Base-by-base conservation (phyloP, 257 asterid species). In the Misopates orontium region DNA sequence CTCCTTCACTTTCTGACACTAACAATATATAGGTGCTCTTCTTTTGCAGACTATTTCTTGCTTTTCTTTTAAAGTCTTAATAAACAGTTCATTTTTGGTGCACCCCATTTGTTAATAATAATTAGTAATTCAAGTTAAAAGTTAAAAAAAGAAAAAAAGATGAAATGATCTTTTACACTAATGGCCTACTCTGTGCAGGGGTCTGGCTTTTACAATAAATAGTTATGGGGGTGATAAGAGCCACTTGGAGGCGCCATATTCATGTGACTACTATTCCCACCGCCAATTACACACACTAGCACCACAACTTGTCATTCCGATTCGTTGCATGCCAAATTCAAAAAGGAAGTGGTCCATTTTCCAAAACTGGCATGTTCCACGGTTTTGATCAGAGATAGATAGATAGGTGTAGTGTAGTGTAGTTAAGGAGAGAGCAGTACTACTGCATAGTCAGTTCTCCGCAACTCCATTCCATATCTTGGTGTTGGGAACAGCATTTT, bases 191-290 rank as follows among this genome's bases (percentile, higher is more conserved):
- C n/a, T n/a, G 36, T 3, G 36, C 53, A 52, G 55, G 22, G 45
- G 13, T 62, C 70, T 56, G 67, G 42, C 7, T 25, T 60, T 54
- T 75, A 44, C 63, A 76, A 75, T 80, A 73, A 81, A 79, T 77
- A 63, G 92, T 79, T 74, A 75, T 78, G 85, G 85, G 77, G 73
- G 51, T 32, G 25, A 57, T 40, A 52, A 69, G 74, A 60, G 68
- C 72, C 75, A 73, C 67, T 73, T 28, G 25, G 55, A 28, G 50
- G 47, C 71, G 49, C 67, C 77, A 58, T 70, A 41, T 70, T 62
- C 51, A 71, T 62, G 1, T 36, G 42, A 36, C 42, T 36, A 8
- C 6, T 36, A 5, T 23, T 56, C 67, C 78, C 82, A 80, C 89
- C 89, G 84, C 88, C 86, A 50, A 47, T n/a, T n/a, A n/a, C n/a